Base-by-base conservation (phyloP, 75 land plant species). In the Chamaecyparis obtusa region DNA sequence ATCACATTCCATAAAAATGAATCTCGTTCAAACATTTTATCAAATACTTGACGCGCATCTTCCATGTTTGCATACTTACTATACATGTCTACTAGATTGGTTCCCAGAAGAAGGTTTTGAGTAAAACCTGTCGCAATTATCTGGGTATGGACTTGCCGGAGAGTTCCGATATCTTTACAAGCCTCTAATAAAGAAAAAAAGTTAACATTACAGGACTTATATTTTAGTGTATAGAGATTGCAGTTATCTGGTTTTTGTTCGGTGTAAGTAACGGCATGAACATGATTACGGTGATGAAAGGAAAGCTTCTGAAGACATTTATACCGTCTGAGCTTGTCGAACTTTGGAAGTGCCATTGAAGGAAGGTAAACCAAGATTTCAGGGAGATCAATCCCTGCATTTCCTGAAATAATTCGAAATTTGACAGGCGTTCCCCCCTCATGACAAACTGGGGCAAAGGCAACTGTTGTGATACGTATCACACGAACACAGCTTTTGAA, bases 11-110 rank as follows among this genome's bases (percentile, higher is more conserved):
- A 88, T 57, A 88, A 32, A 30, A 87, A 48, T 10, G 33, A 33
- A 67, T 89, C 83, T 64, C 69, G 89, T 78, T 88, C 49, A 33
- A 27, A 27, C 67, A 89, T 79, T 55, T 69, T 57, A 14, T 80
- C 89, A 69, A 89, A 89, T 9, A 89, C 85, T 21, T 44, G 33
- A 33, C 85, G 74, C 49, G 87, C 87, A 87, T 87, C 49, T 33
- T 39, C 39, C 32, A 87, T 41, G 46, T 16, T 6, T 32, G 44
- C 33, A n/a, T 87, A 83, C 24, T 41, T 21, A 87, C 32, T 24
- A 87, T 87, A 87, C 54, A 84, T 84, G 32, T 49, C 30, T 9
- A 84, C 56, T 10, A 88, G 19, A 27, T 78, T 44, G n/a, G 44
- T 46, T 15, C 89, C 82, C 32, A 88, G 43, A 75, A 87, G 21